Conservation (phyloP, 2,329 filamentous ascomycete genomes). For the Sphaceloma murrayae region DNA sequence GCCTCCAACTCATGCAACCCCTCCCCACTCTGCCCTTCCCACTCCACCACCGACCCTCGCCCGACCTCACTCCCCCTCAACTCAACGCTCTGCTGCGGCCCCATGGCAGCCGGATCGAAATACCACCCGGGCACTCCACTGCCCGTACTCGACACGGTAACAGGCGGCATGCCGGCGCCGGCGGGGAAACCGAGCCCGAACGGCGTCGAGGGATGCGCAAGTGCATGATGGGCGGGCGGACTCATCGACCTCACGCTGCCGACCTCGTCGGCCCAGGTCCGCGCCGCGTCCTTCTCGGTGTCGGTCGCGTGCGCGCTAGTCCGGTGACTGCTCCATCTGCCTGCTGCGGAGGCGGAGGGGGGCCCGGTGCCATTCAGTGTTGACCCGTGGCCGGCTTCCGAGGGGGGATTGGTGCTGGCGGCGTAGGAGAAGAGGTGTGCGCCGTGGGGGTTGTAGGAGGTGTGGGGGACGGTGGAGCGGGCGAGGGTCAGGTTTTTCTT, state of each 20-base stretch:
- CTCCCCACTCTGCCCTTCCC: not conserved
- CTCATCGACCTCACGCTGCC: conserved; percentile 1
- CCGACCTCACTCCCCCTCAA: conserved; percentile 13
- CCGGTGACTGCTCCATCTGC: not conserved
- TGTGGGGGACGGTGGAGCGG: conserved; percentile 8
- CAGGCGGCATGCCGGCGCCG: conserved; percentile 11
- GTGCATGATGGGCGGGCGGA: not conserved
- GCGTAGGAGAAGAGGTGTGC: conserved; percentile 3
- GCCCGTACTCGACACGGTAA: not conserved
- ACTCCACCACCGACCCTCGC: not conserved
- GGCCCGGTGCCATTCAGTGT: too few species aligned
- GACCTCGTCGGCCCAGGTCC: not conserved
- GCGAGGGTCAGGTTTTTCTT: conserved; percentile 8
- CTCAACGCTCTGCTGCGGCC: conserved; percentile 7
- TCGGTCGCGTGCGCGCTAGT: not conserved
- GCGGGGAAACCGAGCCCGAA: conserved; percentile 1
- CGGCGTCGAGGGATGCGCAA: not conserved
- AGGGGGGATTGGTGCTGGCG: not conserved
- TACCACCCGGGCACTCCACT: not conserved
- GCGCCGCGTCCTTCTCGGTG: not conserved
- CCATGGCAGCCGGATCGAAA: not conserved
- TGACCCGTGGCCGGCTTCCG: conserved; percentile 1
- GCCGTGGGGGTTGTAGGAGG: conserved; percentile 7
- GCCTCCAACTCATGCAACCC: conserved; percentile 11
- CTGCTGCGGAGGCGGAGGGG: not conserved